A percentile compares a stretch with the other conserved stretches of the same genome.
These are phyloP conservation scores for Rhynchospora pubera DNA, from an alignment of 176 grass and related monocot species.

Conservation along the genomic window DNA sequence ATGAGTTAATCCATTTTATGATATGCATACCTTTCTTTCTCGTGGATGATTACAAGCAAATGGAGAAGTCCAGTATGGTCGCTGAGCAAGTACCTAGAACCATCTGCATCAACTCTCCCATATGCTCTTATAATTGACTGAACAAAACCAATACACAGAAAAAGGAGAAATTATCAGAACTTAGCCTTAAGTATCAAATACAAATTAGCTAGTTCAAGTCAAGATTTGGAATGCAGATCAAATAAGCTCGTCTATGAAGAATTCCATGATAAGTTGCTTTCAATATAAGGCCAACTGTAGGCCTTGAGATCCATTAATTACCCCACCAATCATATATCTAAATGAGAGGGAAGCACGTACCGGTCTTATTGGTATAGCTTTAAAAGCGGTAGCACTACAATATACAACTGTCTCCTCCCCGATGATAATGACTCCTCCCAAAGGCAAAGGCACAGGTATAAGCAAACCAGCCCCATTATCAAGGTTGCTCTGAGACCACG, in stretches of 20 bases:
- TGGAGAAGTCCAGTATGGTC: conserved; percentile 85
- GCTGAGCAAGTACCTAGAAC: conserved; percentile 92
- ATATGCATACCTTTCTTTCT: conserved; percentile 68
- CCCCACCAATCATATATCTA: background rate
- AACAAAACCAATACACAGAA: conserved; percentile 9
- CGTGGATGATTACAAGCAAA: conserved; percentile 95
- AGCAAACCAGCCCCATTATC: conserved; percentile 87
- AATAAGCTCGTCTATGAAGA: background rate
- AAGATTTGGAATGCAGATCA: background rate
- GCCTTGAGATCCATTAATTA: background rate
- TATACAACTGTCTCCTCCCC: conserved; percentile 96
- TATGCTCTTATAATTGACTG: conserved; percentile 98
- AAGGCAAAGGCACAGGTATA: conserved; percentile 84
- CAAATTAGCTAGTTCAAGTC: background rate
- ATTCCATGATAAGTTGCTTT: background rate
- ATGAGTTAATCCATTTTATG: background rate
- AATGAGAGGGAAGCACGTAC: conserved; percentile 27
- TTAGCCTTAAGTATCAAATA: conserved; percentile 13
- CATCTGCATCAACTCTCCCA: conserved; percentile 89
- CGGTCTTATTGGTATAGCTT: conserved; percentile 95
- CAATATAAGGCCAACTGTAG: background rate
- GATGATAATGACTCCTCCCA: conserved; percentile 93
- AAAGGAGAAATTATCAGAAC: background rate
- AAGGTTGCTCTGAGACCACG: conserved; percentile 95
- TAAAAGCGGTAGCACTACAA: conserved; percentile 80